phyloP scores from a whole-genome alignment of 2,329 filamentous ascomycete species.

The Raffaelea arxii region DNA sequence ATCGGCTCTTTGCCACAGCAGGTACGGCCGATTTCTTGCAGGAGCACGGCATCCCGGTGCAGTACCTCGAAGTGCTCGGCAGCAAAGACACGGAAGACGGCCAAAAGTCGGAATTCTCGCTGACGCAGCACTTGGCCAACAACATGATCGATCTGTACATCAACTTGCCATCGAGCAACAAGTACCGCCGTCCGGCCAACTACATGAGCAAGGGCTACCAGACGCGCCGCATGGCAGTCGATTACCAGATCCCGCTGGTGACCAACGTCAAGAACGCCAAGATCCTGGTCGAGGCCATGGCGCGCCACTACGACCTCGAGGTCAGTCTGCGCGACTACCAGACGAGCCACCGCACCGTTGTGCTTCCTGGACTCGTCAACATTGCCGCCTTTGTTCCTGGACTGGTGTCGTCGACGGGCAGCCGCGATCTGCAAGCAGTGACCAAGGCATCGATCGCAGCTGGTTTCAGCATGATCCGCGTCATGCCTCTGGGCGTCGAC shows the following conservation, averaged over 20 bases:
- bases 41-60: slow-evolving; percentile 83
- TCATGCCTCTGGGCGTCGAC: slow-evolving; percentile 67
- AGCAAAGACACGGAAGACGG: slow-evolving; percentile 51
- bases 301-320: slow-evolving; percentile 76
- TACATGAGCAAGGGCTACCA: slow-evolving; percentile 98
- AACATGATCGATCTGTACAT: slow-evolving; percentile 98
- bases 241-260: slow-evolving; percentile 91
- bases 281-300: slow-evolving; percentile 88
- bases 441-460: slow-evolving; percentile 65
- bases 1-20: slow-evolving; percentile 90
- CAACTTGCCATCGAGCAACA: slow-evolving; percentile 97
- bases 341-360: slow-evolving; percentile 71
- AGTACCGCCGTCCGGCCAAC: slow-evolving; percentile 90
- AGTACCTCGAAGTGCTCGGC: slow-evolving; percentile 82
- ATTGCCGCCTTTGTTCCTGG: slow-evolving; percentile 72
- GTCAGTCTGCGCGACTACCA: slow-evolving; percentile 82
- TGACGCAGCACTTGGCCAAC: slow-evolving; percentile 93
- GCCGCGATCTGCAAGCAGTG: slow-evolving; percentile 57
- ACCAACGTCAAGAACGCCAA: slow-evolving; percentile 99
- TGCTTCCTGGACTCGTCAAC: slow-evolving; percentile 68
- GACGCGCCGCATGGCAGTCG: slow-evolving; percentile 94
- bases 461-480: slow-evolving; percentile 71
- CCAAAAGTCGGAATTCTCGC: slow-evolving; percentile 90
- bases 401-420: slow-evolving; percentile 52
- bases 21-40: slow-evolving; percentile 95